Percentiles rank a stretch among this genome's conserved stretches.
These are phyloP conservation scores for Acanthamoeba polyphaga DNA, from an alignment of 208 protist genomes.

Conservation along the genomic window DNA sequence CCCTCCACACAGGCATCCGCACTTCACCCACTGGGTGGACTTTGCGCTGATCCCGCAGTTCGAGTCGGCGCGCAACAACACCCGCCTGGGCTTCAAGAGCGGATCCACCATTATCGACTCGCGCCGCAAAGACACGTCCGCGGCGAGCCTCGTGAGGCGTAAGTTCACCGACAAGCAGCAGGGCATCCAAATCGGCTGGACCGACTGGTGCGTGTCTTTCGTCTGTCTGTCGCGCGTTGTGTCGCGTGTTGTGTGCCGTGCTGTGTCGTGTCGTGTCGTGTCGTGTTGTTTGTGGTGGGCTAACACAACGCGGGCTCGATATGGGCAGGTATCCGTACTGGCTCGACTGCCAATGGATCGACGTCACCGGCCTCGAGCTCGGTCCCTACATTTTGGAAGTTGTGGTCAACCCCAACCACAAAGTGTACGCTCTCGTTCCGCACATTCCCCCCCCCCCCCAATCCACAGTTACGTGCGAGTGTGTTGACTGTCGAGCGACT, in stretches of 20 bases:
- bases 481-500: neutral
- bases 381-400: constrained; percentile 60
- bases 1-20: constrained; percentile 27
- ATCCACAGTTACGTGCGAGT: neutral
- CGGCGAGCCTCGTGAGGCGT: neutral
- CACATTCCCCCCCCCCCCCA: too few species aligned
- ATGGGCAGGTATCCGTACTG: constrained; percentile 62
- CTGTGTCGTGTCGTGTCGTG: neutral
- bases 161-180: constrained; percentile 40
- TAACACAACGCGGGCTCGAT: too few species aligned
- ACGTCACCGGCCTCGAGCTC: constrained; percentile 61
- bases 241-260: too few species aligned
- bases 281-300: too few species aligned
- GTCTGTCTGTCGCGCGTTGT: neutral
- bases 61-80: constrained; percentile 21
- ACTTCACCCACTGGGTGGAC: constrained; percentile 69
- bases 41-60: constrained; percentile 37
- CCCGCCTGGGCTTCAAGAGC: constrained; percentile 60
- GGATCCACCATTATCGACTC: constrained; percentile 73
- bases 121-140: neutral
- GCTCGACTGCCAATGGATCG: constrained; percentile 74
- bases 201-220: constrained; percentile 27
- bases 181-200: constrained; percentile 60
- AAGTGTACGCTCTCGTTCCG: neutral
- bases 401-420: constrained; percentile 10